Conservation (phyloP, 768 basidiomycete species). For the Termitomyces sp. region DNA sequence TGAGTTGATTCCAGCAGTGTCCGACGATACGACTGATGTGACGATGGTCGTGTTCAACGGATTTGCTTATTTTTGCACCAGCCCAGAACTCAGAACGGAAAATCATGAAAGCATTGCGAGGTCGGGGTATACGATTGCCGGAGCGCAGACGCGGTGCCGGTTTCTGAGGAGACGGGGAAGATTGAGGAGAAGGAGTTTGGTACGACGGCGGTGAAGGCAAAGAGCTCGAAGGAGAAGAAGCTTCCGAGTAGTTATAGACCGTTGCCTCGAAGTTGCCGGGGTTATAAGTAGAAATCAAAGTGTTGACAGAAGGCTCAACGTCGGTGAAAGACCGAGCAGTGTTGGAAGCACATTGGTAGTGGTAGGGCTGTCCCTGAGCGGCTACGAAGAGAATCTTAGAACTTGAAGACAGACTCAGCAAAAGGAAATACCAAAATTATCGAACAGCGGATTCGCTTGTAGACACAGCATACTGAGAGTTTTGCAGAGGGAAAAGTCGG, state of each 20-base stretch:
- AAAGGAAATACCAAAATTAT: conserved; percentile 4
- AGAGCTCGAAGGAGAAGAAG: conserved; percentile 11
- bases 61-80: conserved; percentile 39
- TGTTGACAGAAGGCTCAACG: neutral
- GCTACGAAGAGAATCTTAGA: conserved; percentile 6
- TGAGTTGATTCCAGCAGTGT: conserved; percentile 48
- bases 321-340: conserved; percentile 2
- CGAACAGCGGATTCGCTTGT: conserved; percentile 5
- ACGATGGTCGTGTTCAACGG: conserved; percentile 50
- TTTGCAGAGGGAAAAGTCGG: neutral
- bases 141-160: conserved; percentile 20
- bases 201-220: conserved; percentile 7
- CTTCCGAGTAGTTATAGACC: conserved; percentile 8
- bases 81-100: conserved; percentile 58
- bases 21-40: conserved; percentile 55
- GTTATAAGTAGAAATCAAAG: conserved; percentile 7
- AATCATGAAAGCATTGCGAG: conserved; percentile 82
- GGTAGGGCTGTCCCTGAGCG: conserved; percentile 4
- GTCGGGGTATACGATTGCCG: conserved; percentile 61
- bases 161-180: conserved; percentile 13
- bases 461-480: conserved; percentile 8
- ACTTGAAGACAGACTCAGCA: neutral
- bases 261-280: conserved; percentile 5
- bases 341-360: conserved; percentile 3
- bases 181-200: neutral